phyloP scores from a whole-genome alignment of 2,329 filamentous ascomycete genomes.

The Apiospora hydei region DNA sequence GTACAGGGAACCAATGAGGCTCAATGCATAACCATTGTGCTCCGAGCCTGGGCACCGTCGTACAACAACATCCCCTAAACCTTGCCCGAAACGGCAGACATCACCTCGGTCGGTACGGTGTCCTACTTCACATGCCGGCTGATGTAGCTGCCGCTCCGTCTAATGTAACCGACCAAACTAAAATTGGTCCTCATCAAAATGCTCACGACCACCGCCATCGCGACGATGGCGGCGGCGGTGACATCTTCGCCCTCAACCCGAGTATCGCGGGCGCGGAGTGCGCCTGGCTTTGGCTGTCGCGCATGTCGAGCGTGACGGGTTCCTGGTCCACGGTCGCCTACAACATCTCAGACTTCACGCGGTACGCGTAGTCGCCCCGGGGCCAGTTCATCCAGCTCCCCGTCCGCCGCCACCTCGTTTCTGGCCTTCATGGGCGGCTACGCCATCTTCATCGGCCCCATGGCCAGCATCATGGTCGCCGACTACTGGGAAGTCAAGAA shows the following conservation, averaged over 20 bases:
- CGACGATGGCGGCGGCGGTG: too few species aligned
- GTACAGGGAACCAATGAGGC: conserved; percentile 65
- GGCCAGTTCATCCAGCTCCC: conserved; percentile 52
- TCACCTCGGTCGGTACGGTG: conserved; percentile 62
- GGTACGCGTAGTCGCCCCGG: conserved; percentile 45
- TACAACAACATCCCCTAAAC: conserved; percentile 61
- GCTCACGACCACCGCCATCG: too few species aligned
- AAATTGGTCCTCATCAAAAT: too few species aligned
- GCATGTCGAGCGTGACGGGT: conserved; percentile 55
- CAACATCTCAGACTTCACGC: conserved; percentile 63
- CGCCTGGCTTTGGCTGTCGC: conserved; percentile 57
- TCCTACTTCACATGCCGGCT: too few species aligned
- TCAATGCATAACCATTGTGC: conserved; percentile 53
- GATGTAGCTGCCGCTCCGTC: too few species aligned
- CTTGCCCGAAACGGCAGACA: conserved; percentile 57
- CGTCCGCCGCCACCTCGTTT: conserved; percentile 58
- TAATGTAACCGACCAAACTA: too few species aligned
- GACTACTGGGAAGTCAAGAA: conserved; percentile 67
- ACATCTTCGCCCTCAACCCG: conserved; percentile 45
- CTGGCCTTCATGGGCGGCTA: conserved; percentile 70
- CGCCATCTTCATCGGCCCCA: conserved; percentile 68
- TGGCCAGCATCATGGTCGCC: conserved; percentile 65
- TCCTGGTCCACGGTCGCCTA: conserved; percentile 52
- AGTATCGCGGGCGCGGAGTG: conserved; percentile 53
- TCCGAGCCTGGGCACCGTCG: conserved; percentile 60